A percentile compares a stretch with the other conserved stretches of the same genome.
phyloP scores from a whole-genome alignment of 305 asterid species.

The Solanum hybrid region DNA sequence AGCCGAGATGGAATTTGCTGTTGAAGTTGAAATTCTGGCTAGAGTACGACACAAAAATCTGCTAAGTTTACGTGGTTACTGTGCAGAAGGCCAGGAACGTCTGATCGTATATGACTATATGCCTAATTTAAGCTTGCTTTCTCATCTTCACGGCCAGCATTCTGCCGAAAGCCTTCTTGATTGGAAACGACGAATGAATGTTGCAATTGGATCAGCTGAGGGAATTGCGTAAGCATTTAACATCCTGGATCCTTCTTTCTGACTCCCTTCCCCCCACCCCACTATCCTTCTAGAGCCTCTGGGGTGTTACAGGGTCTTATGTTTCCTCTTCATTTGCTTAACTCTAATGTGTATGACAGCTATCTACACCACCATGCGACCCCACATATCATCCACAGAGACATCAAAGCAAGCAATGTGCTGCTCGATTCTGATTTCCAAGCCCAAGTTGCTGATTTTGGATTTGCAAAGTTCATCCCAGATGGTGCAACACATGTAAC shows the following conservation, averaged over 20 bases:
- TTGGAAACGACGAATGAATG: constrained; percentile 62
- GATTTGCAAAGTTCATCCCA: constrained; percentile 62
- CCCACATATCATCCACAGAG: constrained; percentile 67
- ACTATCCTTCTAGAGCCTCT: background rate
- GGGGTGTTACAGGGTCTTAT: background rate
- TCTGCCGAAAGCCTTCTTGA: constrained; percentile 69
- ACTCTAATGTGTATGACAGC: constrained; percentile 24
- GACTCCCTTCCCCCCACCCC: background rate
- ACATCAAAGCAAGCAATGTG: constrained; percentile 72
- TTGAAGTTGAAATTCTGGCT: constrained; percentile 69
- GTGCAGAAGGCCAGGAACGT: constrained; percentile 81
- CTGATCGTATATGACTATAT: constrained; percentile 65
- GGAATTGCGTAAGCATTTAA: constrained; percentile 53
- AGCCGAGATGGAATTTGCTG: constrained; percentile 70
- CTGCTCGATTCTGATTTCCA: constrained; percentile 52
- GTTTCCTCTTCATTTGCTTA: background rate
- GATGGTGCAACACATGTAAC: constrained; percentile 82
- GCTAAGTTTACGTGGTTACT: constrained; percentile 61
- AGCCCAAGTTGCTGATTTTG: constrained; percentile 71
- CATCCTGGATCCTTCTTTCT: background rate
- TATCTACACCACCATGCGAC: constrained; percentile 63
- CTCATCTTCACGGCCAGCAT: constrained; percentile 80
- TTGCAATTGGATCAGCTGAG: constrained; percentile 72
- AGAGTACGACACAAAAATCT: constrained; percentile 66
- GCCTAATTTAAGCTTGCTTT: constrained; percentile 60